Evolutionary conservation across 2,329 filamentous ascomycete genomes (phyloP).

Genomic region (Ascomycota sp.): DNA sequence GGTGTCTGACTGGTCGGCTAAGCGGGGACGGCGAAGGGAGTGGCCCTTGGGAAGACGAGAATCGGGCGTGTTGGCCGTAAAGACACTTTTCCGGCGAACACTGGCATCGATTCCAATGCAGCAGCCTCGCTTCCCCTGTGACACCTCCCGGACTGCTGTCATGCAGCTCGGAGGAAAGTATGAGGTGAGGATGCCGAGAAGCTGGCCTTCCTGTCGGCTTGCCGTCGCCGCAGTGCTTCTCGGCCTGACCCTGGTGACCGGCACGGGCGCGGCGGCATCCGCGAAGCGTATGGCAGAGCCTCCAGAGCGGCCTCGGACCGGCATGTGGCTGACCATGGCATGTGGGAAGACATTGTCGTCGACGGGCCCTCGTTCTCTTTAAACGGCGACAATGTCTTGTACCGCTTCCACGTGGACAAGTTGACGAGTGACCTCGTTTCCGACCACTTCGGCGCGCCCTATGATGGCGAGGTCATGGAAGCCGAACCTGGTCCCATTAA

Average conservation of each 20-base stretch:
- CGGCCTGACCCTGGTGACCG: neutral
- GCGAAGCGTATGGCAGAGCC: neutral
- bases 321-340: too few species aligned
- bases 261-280: neutral
- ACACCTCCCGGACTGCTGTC: too few species aligned
- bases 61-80: too few species aligned
- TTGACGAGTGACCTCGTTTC: constrained; percentile 31
- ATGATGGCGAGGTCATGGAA: constrained; percentile 23
- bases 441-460: constrained; percentile 37
- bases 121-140: too few species aligned
- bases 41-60: neutral
- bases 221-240: neutral
- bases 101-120: too few species aligned
- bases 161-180: too few species aligned
- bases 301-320: neutral
- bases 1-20: constrained; percentile 1
- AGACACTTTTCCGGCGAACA: too few species aligned
- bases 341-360: constrained; percentile 24
- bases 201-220: neutral
- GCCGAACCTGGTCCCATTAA: constrained; percentile 15
- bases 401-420: constrained; percentile 39
- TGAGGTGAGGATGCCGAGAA: neutral
- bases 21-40: neutral
- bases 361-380: constrained; percentile 32
- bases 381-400: constrained; percentile 32